These are phyloP conservation scores for Chrysosporium queenslandicum DNA, from an alignment of 2,329 filamentous ascomycete species.

Conservation along the genomic window DNA sequence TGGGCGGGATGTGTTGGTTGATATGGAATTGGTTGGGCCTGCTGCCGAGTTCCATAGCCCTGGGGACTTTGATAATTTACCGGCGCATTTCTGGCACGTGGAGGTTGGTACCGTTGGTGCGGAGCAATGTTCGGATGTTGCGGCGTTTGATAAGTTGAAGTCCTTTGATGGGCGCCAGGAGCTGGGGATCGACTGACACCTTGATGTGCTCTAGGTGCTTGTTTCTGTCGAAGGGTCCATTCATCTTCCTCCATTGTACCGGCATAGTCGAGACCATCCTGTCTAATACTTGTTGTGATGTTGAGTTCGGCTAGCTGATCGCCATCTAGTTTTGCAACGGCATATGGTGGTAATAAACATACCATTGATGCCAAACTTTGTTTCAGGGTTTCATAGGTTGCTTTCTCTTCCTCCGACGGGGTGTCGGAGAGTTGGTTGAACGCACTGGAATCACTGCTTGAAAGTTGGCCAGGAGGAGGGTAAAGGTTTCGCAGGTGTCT, in stretches of 20 bases:
- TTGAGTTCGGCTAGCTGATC: slow-evolving; percentile 75
- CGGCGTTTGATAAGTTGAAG: slow-evolving; percentile 24
- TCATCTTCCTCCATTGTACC: slow-evolving; percentile 81
- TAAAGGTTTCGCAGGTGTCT: slow-evolving; percentile 49
- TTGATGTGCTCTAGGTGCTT: slow-evolving; percentile 26
- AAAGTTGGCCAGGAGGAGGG: slow-evolving; percentile 19
- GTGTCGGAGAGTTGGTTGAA: slow-evolving; percentile 37
- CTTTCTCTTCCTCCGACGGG: slow-evolving; percentile 48
- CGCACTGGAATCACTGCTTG: slow-evolving; percentile 22
- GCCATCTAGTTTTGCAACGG: slow-evolving; percentile 74
- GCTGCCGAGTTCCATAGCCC: slow-evolving; percentile 26
- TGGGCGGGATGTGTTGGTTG: slow-evolving; percentile 25
- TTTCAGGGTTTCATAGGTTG: slow-evolving; percentile 62
- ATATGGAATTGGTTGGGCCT: slow-evolving; percentile 26
- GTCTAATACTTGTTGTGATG: slow-evolving; percentile 66
- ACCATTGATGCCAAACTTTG: slow-evolving; percentile 65
- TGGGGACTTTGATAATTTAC: slow-evolving; percentile 25
- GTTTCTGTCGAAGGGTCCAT: slow-evolving; percentile 44
- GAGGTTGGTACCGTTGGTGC: slow-evolving; percentile 24
- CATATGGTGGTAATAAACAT: slow-evolving; percentile 67
- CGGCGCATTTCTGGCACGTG: slow-evolving; percentile 24
- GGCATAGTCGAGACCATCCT: slow-evolving; percentile 62
- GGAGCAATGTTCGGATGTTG: slow-evolving; percentile 24
- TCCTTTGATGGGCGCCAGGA: slow-evolving; percentile 22
- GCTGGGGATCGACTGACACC: slow-evolving; percentile 28